These are phyloP conservation scores for Massarina eburnea DNA, from an alignment of 2,329 filamentous ascomycete species.

Conservation along the genomic window DNA sequence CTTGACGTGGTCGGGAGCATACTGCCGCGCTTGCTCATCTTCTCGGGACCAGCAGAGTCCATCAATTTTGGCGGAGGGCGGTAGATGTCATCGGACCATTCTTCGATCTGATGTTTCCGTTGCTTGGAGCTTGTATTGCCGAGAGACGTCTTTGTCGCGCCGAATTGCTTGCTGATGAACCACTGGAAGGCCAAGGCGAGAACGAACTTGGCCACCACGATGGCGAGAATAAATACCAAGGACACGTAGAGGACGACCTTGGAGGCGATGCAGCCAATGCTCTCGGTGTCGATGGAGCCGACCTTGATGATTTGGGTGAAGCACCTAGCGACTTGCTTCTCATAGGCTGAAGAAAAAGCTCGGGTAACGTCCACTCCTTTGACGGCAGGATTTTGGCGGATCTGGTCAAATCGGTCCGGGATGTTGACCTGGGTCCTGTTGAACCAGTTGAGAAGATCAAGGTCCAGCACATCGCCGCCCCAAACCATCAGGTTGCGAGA, in stretches of 20 bases:
- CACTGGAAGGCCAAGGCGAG: slow-evolving; percentile 92
- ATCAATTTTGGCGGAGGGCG: slow-evolving; percentile 80
- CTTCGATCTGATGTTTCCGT: slow-evolving; percentile 90
- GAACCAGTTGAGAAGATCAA: slow-evolving; percentile 88
- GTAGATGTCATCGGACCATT: slow-evolving; percentile 98
- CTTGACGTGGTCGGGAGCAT: slow-evolving; percentile 90
- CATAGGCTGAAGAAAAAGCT: slow-evolving; percentile 73
- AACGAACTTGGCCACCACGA: slow-evolving; percentile 84
- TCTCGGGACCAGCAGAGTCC: slow-evolving; percentile 69
- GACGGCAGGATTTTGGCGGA: slow-evolving; percentile 71
- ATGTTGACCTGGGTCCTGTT: slow-evolving; percentile 76
- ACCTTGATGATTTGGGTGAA: slow-evolving; percentile 94
- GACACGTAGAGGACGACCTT: slow-evolving; percentile 96
- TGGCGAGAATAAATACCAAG: slow-evolving; percentile 84
- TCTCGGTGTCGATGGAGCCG: slow-evolving; percentile 92
- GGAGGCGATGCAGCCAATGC: slow-evolving; percentile 94
- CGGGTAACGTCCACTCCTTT: slow-evolving; percentile 88
- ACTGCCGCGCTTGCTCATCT: slow-evolving; percentile 77
- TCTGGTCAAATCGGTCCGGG: slow-evolving; percentile 75
- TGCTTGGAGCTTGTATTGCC: slow-evolving; percentile 73
- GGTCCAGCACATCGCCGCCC: slow-evolving; percentile 88
- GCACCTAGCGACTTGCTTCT: slow-evolving; percentile 83
- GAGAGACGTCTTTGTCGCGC: slow-evolving; percentile 81
- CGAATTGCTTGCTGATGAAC: slow-evolving; percentile 88
- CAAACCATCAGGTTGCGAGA: slow-evolving; percentile 92